These are phyloP conservation scores for Oryza glumipatula DNA, from an alignment of 176 grass and related monocot genomes.

Conservation along the genomic window DNA sequence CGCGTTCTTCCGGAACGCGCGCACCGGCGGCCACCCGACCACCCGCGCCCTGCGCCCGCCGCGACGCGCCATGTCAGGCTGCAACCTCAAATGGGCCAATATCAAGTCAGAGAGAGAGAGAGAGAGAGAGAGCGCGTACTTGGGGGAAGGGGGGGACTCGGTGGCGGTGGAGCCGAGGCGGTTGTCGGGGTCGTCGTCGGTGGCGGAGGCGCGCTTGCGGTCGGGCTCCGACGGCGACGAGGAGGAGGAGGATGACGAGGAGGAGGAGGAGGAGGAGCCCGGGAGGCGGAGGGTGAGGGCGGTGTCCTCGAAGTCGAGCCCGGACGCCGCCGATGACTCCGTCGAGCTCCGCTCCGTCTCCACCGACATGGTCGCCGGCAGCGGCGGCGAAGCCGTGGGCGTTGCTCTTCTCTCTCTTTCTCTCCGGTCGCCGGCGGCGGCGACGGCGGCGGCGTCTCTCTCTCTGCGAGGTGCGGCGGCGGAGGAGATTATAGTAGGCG, in stretches of 20 bases:
- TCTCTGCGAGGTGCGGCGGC: slow-evolving; percentile 12
- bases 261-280: slow-evolving; percentile 30
- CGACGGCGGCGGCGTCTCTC: background rate
- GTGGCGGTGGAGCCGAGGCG: slow-evolving; percentile 31
- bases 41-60: slow-evolving; percentile 52
- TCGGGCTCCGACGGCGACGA: background rate
- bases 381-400: background rate
- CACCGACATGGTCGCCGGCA: slow-evolving; percentile 44
- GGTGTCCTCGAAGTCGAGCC: slow-evolving; percentile 85
- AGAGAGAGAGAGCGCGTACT: slow-evolving; percentile 28
- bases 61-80: background rate
- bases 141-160: slow-evolving; percentile 43
- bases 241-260: background rate
- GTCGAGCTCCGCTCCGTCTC: slow-evolving; percentile 81
- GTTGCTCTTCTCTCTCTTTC: background rate
- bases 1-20: slow-evolving; percentile 54
- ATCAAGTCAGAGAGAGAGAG: background rate
- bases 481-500: slow-evolving; percentile 34
- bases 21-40: slow-evolving; percentile 93
- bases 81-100: background rate
- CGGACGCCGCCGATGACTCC: slow-evolving; percentile 63
- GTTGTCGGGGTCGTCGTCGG: background rate
- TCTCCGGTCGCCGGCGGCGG: slow-evolving; percentile 17
- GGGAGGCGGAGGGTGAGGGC: slow-evolving; percentile 71
- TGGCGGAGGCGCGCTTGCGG: background rate